Base-by-base conservation (phyloP, 1,284 basidiomycete genomes). In the Agroathelia rolfsii region DNA sequence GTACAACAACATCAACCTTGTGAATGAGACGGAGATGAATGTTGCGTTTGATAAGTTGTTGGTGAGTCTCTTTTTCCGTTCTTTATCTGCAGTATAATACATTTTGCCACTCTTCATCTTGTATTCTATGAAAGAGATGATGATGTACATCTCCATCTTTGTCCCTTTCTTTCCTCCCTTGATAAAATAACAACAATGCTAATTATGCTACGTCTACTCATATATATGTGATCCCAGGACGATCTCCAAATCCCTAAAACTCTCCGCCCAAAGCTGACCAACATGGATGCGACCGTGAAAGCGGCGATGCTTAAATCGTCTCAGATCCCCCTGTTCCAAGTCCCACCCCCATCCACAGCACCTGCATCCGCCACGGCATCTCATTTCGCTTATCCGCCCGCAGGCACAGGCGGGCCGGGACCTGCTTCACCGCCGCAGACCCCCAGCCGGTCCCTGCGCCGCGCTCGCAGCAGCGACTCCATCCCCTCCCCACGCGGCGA, bases 261-360 rank as follows among this genome's bases (percentile, higher is more conserved):
- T 7, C 59, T 89, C 11, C 70, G 86, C 8, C 75, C 76, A 2
- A 87, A 87, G 54, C 69, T 92, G 4, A 61, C 66, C 24, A 71
- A 72, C 14, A 83, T 92, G 69, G 84, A 86, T 40, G 59, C 76
- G 0, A 73, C 76, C 2, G 86, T 92, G 24, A 90, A 90, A 48
- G 82, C 82, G 3, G 82, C 83, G n/a, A 89, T 92, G 82, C 61
- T 92, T 35, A 86, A 83, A 47, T 87, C 85, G 0, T 84, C 85
- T 2, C 76, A 79, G 16, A 70, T 72, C 9, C 62, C 88, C 46
- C 64, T 69, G 16, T 52, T 66, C 8, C 64, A 58, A 11, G 19
- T 16, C 20, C 56, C 65, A 18, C 46, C 57, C 16, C 50, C 64
- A 0, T 46, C 65, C 12, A 41, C 50, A 13, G 39, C 52, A 15